Conservation (phyloP, 2,329 filamentous ascomycete species). For the Sporothrix mexicana region DNA sequence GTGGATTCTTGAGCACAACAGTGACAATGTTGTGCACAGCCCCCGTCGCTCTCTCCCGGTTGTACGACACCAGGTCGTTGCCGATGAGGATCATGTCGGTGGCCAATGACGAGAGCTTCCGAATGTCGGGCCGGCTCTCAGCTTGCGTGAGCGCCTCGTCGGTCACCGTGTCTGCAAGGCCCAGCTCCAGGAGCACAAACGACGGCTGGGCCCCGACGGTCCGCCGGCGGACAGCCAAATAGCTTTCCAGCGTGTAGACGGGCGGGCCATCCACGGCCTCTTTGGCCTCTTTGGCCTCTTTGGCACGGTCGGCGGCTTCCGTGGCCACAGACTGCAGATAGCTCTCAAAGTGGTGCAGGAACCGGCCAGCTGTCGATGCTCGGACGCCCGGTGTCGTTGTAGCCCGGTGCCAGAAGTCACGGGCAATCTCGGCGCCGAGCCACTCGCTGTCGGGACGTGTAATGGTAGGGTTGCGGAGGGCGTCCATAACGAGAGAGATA, state of each 20-base stretch:
- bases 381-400: conserved; percentile 34
- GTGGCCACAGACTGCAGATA: conserved; percentile 40
- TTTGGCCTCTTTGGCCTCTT: neutral
- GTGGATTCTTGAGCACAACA: conserved; percentile 39
- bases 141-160: conserved; percentile 37
- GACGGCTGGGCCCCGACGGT: conserved; percentile 41
- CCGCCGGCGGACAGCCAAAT: conserved; percentile 39
- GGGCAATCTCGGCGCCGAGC: conserved; percentile 38
- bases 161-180: conserved; percentile 32
- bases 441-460: conserved; percentile 37
- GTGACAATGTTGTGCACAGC: conserved; percentile 45
- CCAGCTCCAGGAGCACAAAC: conserved; percentile 39
- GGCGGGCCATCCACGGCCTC: neutral
- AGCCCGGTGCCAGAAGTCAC: conserved; percentile 42
- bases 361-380: conserved; percentile 38
- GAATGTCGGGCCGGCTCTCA: conserved; percentile 39
- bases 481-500: conserved; percentile 37
- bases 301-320: conserved; percentile 39
- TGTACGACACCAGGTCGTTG: conserved; percentile 44
- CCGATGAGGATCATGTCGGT: conserved; percentile 41
- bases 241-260: conserved; percentile 38
- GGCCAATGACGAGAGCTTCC: conserved; percentile 37
- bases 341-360: conserved; percentile 38
- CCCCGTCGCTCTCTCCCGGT: conserved; percentile 42
- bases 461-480: conserved; percentile 36